A percentile compares a stretch with the other conserved stretches of the same genome.
Conservation (phyloP, 768 basidiomycete species). For the Phaffia australis region DNA sequence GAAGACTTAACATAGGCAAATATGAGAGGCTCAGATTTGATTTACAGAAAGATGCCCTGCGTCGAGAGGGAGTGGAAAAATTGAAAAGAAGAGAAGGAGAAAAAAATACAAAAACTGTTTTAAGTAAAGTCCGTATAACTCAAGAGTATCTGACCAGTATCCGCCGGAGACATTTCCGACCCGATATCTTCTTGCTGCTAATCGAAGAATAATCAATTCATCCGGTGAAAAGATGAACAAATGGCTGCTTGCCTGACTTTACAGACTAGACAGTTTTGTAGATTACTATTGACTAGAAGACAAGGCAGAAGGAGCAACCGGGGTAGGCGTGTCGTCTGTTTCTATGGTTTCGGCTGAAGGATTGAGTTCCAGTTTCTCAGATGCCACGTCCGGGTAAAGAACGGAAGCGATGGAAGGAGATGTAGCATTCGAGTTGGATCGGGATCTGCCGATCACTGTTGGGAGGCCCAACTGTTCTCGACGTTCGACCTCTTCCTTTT, state of each 20-base stretch:
- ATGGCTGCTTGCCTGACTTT: too few relatives aligned
- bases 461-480: not conserved
- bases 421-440: not conserved
- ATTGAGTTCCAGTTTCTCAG: not conserved
- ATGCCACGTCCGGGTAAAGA: not conserved
- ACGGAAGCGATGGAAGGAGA: not conserved
- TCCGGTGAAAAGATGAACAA: not conserved
- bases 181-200: not conserved
- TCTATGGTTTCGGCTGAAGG: not conserved
- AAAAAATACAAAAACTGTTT: not conserved
- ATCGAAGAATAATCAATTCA: not conserved
- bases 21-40: not conserved
- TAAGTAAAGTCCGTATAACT: not conserved
- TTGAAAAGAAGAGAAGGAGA: not conserved
- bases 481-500: slow-evolving; percentile 2
- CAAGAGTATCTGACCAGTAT: not conserved
- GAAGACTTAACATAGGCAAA: not conserved
- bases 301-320: too few relatives aligned
- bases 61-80: not conserved
- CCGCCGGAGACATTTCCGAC: not conserved
- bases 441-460: not conserved
- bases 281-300: too few relatives aligned
- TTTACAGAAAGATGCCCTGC: not conserved
- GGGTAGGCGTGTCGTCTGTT: not conserved
- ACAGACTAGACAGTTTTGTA: too few relatives aligned